Conservation (phyloP, 805 yeast genomes). For the Saccharomycodes ludwigii region DNA sequence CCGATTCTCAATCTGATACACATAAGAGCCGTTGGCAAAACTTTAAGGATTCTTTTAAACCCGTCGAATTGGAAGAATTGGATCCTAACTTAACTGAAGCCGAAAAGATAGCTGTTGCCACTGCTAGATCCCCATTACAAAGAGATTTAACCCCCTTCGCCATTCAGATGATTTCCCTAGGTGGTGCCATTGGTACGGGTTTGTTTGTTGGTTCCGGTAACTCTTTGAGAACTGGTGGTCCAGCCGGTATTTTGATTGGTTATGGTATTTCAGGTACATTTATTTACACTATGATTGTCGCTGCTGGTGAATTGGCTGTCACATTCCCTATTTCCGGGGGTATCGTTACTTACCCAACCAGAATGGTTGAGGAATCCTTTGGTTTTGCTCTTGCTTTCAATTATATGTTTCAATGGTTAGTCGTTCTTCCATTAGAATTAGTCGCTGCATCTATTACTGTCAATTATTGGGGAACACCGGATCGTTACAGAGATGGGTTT, state of each 20-base stretch:
- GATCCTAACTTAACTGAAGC: constrained; percentile 29
- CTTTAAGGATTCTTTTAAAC: constrained; percentile 39
- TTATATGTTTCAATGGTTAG: constrained; percentile 41
- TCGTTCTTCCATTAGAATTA: constrained; percentile 38
- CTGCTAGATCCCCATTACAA: constrained; percentile 45
- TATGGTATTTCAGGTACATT: constrained; percentile 42
- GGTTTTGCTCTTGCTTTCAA: constrained; percentile 55
- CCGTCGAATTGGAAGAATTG: constrained; percentile 23
- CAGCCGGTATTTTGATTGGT: constrained; percentile 47
- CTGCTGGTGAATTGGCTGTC: constrained; percentile 48
- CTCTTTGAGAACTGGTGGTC: constrained; percentile 53
- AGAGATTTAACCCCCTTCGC: constrained; percentile 41
- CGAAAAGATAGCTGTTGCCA: constrained; percentile 33
- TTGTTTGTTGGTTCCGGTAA: constrained; percentile 61
- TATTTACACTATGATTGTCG: constrained; percentile 48
- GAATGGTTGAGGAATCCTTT: constrained; percentile 47
- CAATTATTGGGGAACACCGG: constrained; percentile 34
- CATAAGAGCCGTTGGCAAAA: constrained; percentile 33
- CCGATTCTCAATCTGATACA: too few relatives aligned
- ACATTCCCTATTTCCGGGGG: constrained; percentile 56
- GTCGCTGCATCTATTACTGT: constrained; percentile 44
- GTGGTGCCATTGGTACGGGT: constrained; percentile 69
- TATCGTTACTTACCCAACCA: constrained; percentile 47
- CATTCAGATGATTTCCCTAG: constrained; percentile 57
- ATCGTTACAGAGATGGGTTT: constrained; percentile 35